These are phyloP conservation scores for Pythium coloratum DNA, from an alignment of 352 stramenopile species.

Conservation along the genomic window DNA sequence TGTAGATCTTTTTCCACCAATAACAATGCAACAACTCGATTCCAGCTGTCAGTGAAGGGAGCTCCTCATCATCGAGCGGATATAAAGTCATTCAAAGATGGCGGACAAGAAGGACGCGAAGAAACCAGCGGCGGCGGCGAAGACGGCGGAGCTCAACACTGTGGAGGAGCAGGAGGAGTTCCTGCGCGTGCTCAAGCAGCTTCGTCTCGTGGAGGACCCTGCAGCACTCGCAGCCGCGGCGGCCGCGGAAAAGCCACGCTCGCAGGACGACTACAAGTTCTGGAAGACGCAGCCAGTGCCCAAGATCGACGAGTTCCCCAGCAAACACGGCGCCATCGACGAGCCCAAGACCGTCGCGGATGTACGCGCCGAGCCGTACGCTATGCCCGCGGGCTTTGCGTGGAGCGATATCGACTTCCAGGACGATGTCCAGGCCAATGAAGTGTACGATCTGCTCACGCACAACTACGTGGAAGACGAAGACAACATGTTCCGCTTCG, in stretches of 20 bases:
- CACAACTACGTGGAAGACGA: constrained; percentile 99
- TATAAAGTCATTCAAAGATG: too few species aligned
- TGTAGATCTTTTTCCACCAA: too few species aligned
- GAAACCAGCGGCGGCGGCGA: too few species aligned
- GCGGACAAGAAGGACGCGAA: too few species aligned
- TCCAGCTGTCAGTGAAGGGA: too few species aligned
- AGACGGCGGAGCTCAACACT: constrained; percentile 32
- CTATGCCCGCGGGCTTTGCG: constrained; percentile 95
- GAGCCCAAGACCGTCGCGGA: constrained; percentile 87
- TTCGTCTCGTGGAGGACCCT: constrained; percentile 42
- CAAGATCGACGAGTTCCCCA: constrained; percentile 60
- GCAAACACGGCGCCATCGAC: constrained; percentile 93
- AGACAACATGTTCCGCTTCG: constrained; percentile 96
- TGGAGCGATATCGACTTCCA: constrained; percentile 93
- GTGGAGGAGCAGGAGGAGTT: constrained; percentile 76
- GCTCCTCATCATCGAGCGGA: too few species aligned
- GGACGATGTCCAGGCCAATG: constrained; percentile 65
- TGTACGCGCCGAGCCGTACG: constrained; percentile 92
- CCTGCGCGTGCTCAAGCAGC: constrained; percentile 58
- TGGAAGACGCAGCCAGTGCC: constrained; percentile 91
- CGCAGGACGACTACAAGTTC: constrained; percentile 79
- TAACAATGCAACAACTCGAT: too few species aligned
- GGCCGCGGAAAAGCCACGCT: constrained; percentile 8
- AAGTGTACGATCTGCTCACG: constrained; percentile 97
- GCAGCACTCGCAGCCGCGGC: too few species aligned